Evolutionary conservation across 176 grass and related monocot genomes (phyloP).

Genomic region (Thalia dealbata): DNA sequence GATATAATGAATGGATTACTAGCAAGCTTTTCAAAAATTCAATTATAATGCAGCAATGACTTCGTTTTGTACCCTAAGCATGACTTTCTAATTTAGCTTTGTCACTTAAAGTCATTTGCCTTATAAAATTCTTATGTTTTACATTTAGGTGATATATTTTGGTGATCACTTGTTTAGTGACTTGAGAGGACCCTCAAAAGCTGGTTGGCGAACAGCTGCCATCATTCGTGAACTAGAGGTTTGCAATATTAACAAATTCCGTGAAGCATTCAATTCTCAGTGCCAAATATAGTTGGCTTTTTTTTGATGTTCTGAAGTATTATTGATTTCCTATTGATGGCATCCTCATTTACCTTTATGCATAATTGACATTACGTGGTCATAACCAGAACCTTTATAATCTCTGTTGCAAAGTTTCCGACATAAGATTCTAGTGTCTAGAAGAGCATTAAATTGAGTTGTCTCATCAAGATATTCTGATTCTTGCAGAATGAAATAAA

Average conservation of each 20-base stretch:
- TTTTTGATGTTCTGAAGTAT: too few relatives aligned
- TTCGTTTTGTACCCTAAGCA: neutral
- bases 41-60: too few relatives aligned
- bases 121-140: conserved; percentile 3
- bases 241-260: conserved; percentile 9
- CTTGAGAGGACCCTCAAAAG: conserved; percentile 93
- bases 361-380: neutral
- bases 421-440: neutral
- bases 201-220: conserved; percentile 95
- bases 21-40: too few relatives aligned
- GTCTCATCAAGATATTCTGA: conserved; percentile 20
- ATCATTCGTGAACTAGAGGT: conserved; percentile 96
- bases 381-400: neutral
- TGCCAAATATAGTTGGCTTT: neutral
- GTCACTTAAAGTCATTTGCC: neutral
- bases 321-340: neutral
- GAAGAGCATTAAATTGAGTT: neutral
- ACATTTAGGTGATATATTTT: conserved; percentile 90
- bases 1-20: too few relatives aligned
- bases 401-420: neutral
- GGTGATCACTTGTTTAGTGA: conserved; percentile 95
- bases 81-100: neutral
- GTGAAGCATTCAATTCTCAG: neutral
- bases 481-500: conserved; percentile 82
- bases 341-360: neutral